Base-by-base conservation (phyloP, 2,329 filamentous ascomycete genomes). In the Hypoxylon sp. region DNA sequence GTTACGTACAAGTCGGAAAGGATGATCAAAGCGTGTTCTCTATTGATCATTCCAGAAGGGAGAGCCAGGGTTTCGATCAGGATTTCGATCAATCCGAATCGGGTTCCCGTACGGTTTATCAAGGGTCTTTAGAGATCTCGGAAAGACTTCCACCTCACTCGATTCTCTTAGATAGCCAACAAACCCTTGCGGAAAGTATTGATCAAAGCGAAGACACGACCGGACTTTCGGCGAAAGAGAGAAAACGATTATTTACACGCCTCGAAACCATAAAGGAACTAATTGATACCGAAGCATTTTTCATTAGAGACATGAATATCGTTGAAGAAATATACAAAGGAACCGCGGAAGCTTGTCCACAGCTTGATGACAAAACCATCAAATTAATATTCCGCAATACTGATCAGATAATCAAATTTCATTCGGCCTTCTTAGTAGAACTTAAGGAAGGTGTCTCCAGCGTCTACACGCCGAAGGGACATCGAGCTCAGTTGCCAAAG, bases 321-420 rank as follows among this genome's bases (percentile, higher is more conserved):
- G 92, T 97, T 2, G 94, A 97, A 76, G 94, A 98, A 77, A 98
- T 99, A 60, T 99, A 98, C 85, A 97, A 97, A 80, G 94, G 93
- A 47, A 98, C 96, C 0, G 93, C 94, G 0, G 90, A 92, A 72
- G 92, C 92, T 10, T 94, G 92, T 62, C 89, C 93, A 8, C 89
- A 94, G 70, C 87, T 98, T 29, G 93, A 92, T 47, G 83, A 88
- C 46, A 92, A 95, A 70, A 97, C 97, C 70, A 91, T 97, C 74
- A 97, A 94, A 77, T 86, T 92, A 11, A 89, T 99, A 14, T 99
- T 99, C 79, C 91, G 94, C 70, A 99, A 99, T 76, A 94, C 92
- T 3, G 92, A 96, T 74, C 92, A 97, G 74, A 91, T 99, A 62
- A 93, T 97, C 67, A 87, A 89, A 31, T 98, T 99, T 74, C 94